Base-by-base conservation (phyloP, 2,329 filamentous ascomycete genomes). In the Talaromyces funiculosus region DNA sequence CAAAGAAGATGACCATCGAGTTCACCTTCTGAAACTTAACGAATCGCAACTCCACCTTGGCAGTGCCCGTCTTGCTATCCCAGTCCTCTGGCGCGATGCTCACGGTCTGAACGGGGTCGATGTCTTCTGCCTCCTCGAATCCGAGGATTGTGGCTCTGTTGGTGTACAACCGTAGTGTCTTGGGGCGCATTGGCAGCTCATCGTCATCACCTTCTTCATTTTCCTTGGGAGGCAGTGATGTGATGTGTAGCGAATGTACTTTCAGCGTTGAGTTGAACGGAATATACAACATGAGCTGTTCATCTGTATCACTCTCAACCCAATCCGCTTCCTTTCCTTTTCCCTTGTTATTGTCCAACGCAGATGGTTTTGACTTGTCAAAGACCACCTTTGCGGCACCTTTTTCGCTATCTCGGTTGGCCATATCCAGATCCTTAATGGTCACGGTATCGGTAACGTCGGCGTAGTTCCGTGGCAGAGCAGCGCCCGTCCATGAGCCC, bases 11-110 rank as follows among this genome's bases (percentile, higher is more conserved):
- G 18, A 96, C 88, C 68, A 99, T 72, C 63, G 87, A 94, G 62
- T 86, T 89, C 58, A 97, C 89, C 71, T 92, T 95, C 78, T 97
- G 94, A 81, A 97, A 99, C 79, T 97, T 97, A 77, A 99, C 94
- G 71, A 93, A 97, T 14, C 92, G 89, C 68, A 97, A 78, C 47
- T 83, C 77, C 58, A 93, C 78, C 68, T 82, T 89, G 14, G 86
- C 88, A 8, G 90, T 93, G 56, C 86, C 88, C 14, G 90, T 85
- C 47, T 82, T 80, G 54, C 71, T 63, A 73, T 92, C 90, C 93
- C 94, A 99, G 70, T 96, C 90, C 57, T 83, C 81, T 49, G 86
- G 80, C 63, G 82, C 81, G 45, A 99, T 81, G 68, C 87, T 87
- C 62, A 97, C 85, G 57, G 82, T 83, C 76, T 99, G 94, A 16